Evolutionary conservation across 2,329 filamentous ascomycete species (phyloP).

Genomic region (Fusarium duplospermum): DNA sequence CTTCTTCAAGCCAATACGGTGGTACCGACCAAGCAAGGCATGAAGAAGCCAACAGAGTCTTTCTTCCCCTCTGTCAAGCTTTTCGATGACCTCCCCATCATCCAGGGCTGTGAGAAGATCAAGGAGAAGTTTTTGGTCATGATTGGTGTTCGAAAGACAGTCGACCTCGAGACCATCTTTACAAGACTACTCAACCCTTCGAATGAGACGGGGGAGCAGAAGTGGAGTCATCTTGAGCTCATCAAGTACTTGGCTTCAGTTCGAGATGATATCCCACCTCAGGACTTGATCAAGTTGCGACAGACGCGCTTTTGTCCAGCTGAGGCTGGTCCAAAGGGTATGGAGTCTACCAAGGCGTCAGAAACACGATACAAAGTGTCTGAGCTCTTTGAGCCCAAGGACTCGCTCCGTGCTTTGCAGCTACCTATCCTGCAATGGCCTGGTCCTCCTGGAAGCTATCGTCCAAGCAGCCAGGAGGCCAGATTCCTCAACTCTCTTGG

Average conservation of each 20-base stretch:
- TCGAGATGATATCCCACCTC: slow-evolving; percentile 83
- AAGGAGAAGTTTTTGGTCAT: slow-evolving; percentile 91
- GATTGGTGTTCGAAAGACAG: slow-evolving; percentile 92
- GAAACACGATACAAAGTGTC: slow-evolving; percentile 75
- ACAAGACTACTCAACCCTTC: slow-evolving; percentile 79
- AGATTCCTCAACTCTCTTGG: slow-evolving; percentile 80
- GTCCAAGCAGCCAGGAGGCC: slow-evolving; percentile 75
- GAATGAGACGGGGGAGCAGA: slow-evolving; percentile 63
- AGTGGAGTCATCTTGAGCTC: slow-evolving; percentile 93
- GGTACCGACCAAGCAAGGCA: slow-evolving; percentile 90
- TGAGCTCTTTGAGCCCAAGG: slow-evolving; percentile 85
- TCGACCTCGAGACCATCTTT: slow-evolving; percentile 95
- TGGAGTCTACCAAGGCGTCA: slow-evolving; percentile 65
- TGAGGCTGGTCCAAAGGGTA: slow-evolving; percentile 69
- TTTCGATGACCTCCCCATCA: slow-evolving; percentile 90
- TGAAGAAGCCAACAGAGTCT: slow-evolving; percentile 85
- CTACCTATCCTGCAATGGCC: slow-evolving; percentile 88
- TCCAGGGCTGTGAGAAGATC: slow-evolving; percentile 79
- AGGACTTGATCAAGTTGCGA: slow-evolving; percentile 82
- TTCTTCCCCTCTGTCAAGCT: slow-evolving; percentile 95
- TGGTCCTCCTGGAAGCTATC: slow-evolving; percentile 71
- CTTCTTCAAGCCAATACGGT: slow-evolving; percentile 76
- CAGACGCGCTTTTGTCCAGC: slow-evolving; percentile 85
- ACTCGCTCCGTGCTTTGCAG: slow-evolving; percentile 74
- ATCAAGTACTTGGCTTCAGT: slow-evolving; percentile 96